Conservation (phyloP, 148 eudicot genomes). For the Pharnaceum exiguum region DNA sequence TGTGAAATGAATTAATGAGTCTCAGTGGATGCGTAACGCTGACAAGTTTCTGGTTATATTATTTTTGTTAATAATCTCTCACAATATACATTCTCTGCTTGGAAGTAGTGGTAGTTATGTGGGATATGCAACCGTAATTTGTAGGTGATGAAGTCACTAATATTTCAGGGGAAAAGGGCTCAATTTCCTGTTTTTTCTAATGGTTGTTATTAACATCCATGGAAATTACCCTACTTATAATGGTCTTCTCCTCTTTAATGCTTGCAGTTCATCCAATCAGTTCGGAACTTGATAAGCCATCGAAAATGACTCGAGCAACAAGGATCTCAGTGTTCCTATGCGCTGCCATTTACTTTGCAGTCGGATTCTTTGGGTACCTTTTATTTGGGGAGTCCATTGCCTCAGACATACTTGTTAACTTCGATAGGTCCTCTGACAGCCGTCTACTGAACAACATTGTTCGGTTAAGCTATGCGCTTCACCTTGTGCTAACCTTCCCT, state of each 20-base stretch:
- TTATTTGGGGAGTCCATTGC: slow-evolving; percentile 82
- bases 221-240: no score
- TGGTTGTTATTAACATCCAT: no score
- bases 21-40: no score
- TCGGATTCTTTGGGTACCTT: slow-evolving; percentile 85
- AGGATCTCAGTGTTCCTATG: slow-evolving; percentile 71
- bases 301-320: slow-evolving; percentile 61
- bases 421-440: slow-evolving; percentile 56
- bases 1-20: no score
- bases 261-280: slow-evolving; percentile 86
- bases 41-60: no score
- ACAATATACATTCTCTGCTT: no score
- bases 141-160: no score
- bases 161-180: not conserved
- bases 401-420: slow-evolving; percentile 84
- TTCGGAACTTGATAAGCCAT: slow-evolving; percentile 65
- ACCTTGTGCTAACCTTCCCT: slow-evolving; percentile 82
- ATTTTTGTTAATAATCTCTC: no score
- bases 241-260: not conserved
- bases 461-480: slow-evolving; percentile 83
- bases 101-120: no score
- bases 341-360: slow-evolving; percentile 57
- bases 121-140: no score
- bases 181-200: no score
- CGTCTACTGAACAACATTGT: slow-evolving; percentile 56